Evolutionary conservation across 768 basidiomycete species (phyloP).

Genomic region (Trametes cingulata): DNA sequence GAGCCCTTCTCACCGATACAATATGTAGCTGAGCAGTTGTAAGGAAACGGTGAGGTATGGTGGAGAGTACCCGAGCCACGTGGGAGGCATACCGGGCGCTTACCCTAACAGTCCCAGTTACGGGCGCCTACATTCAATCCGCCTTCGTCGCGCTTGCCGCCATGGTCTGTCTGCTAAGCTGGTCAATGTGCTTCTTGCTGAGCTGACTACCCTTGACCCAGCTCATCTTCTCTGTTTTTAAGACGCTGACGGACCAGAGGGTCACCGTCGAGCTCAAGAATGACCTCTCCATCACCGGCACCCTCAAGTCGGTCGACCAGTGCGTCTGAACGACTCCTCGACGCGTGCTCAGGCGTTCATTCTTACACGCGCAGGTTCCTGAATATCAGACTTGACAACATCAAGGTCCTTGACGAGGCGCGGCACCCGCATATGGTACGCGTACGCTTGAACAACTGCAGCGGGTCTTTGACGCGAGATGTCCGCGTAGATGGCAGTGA

Average conservation of each 20-base stretch:
- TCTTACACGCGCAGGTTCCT: conserved; percentile 60
- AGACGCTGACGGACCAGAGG: conserved; percentile 95
- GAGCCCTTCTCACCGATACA: too few species aligned
- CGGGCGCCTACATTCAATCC: not conserved
- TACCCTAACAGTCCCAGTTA: not conserved
- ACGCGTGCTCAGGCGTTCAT: not conserved
- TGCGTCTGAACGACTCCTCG: conserved; percentile 41
- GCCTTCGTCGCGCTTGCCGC: not conserved
- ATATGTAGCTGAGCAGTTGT: too few species aligned
- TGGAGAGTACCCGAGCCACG: too few species aligned
- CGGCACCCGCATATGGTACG: conserved; percentile 96
- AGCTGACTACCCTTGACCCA: conserved; percentile 28
- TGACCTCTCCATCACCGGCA: conserved; percentile 94
- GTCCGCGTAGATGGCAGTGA: conserved; percentile 83
- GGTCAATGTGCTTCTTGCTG: not conserved
- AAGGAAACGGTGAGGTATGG: too few species aligned
- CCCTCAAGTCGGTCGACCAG: conserved; percentile 98
- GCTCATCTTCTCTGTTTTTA: conserved; percentile 99
- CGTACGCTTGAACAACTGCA: not conserved
- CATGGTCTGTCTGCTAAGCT: conserved; percentile 1
- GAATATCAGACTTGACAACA: conserved; percentile 94
- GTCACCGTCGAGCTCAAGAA: conserved; percentile 99
- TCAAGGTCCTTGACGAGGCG: conserved; percentile 88
- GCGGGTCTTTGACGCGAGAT: not conserved
- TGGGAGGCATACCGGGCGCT: too few species aligned